These are phyloP conservation scores for Fusarium coicis DNA, from an alignment of 2,329 filamentous ascomycete genomes.

Conservation along the genomic window DNA sequence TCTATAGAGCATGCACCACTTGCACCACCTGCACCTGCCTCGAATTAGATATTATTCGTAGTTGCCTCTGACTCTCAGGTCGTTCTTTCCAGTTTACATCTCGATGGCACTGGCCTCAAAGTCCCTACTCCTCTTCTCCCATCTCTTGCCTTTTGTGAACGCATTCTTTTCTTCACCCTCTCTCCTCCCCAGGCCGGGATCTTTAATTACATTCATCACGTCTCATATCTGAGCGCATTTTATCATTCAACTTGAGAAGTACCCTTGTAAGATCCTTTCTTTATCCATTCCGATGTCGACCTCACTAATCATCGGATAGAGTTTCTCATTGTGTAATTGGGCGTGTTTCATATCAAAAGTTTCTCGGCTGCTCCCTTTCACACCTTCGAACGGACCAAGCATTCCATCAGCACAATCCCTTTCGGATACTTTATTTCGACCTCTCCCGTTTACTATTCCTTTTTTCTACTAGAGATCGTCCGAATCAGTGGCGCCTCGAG, in stretches of 20 bases:
- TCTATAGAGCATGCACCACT: background rate
- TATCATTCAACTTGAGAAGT: background rate
- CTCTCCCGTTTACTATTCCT: constrained; percentile 1
- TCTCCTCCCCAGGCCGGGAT: constrained; percentile 14
- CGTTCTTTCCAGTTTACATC: background rate
- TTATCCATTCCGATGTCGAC: constrained; percentile 13
- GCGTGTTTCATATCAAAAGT: constrained; percentile 23
- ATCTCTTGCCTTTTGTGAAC: background rate
- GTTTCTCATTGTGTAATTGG: constrained; percentile 4
- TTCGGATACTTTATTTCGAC: constrained; percentile 19
- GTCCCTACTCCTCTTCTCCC: background rate
- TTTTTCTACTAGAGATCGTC: constrained; percentile 12
- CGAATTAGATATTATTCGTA: constrained; percentile 1
- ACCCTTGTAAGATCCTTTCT: constrained; percentile 27
- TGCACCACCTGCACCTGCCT: constrained; percentile 3
- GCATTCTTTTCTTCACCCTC: background rate
- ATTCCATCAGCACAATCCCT: constrained; percentile 26
- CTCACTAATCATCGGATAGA: constrained; percentile 17
- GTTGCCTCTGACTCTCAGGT: background rate
- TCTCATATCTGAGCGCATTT: constrained; percentile 2
- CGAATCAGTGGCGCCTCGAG: constrained; percentile 25
- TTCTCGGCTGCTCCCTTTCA: constrained; percentile 27
- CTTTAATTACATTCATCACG: constrained; percentile 29
- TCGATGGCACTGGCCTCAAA: constrained; percentile 19
- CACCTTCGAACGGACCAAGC: constrained; percentile 7